A percentile compares a stretch with the other conserved stretches of the same genome.
Evolutionary conservation across 2,329 filamentous ascomycete genomes (phyloP).

Genomic region (Aspergillus pseudonomiae): DNA sequence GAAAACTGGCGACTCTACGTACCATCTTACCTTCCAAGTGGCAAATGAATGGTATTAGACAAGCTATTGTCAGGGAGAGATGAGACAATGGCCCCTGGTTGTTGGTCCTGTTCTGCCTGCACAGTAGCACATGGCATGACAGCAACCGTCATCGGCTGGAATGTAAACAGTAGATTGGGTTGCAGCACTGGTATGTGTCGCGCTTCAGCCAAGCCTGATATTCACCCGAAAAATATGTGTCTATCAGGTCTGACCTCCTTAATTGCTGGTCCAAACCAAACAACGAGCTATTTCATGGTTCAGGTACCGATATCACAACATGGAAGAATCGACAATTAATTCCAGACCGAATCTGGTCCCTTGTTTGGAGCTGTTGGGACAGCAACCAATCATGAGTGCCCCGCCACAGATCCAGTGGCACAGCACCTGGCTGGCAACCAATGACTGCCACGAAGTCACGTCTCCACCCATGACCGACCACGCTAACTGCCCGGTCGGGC

Average conservation of each 20-base stretch:
- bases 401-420: slow-evolving; percentile 6
- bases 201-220: background rate
- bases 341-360: background rate
- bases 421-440: background rate
- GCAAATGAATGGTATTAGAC: background rate
- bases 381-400: background rate
- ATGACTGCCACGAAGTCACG: slow-evolving; percentile 3
- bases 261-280: background rate
- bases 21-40: background rate
- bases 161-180: background rate
- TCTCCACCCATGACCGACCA: background rate
- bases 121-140: background rate
- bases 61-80: slow-evolving; percentile 6
- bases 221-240: background rate
- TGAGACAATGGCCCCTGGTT: background rate
- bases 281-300: background rate
- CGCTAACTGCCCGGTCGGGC: slow-evolving; percentile 12
- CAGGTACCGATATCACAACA: background rate
- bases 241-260: background rate
- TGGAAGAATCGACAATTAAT: background rate
- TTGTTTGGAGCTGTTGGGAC: background rate
- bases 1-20: background rate
- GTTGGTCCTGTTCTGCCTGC: background rate
- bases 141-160: background rate
- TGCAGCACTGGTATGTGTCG: background rate